Evolutionary conservation across 139 green algal genomes (phyloP).

Genomic region (Trebouxia sp.): DNA sequence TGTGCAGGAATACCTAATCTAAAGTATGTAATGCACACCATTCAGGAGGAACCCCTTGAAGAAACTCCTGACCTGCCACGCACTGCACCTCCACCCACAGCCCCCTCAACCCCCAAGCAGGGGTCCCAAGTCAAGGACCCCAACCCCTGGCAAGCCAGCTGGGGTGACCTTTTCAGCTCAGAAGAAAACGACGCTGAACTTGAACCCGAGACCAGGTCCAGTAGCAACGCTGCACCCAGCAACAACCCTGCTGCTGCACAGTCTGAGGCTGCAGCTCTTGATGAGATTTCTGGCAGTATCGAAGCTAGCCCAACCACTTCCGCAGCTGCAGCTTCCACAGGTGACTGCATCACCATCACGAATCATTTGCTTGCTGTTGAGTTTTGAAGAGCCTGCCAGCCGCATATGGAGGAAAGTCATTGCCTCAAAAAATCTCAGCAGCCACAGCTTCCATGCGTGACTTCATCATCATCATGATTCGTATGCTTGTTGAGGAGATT

Average conservation of each 20-base stretch:
- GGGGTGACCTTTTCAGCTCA: constrained; percentile 7
- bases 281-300: not conserved
- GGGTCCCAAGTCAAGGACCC: not conserved
- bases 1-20: too few species aligned
- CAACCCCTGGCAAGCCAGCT: constrained; percentile 9
- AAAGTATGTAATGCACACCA: too few species aligned
- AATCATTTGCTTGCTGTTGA: too few species aligned
- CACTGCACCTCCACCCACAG: not conserved
- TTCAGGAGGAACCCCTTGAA: not conserved
- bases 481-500: too few species aligned
- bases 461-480: too few species aligned
- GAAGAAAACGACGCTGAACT: not conserved
- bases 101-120: not conserved
- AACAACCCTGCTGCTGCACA: not conserved
- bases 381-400: too few species aligned
- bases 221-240: not conserved
- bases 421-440: too few species aligned
- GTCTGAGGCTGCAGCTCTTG: not conserved
- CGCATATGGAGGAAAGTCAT: too few species aligned
- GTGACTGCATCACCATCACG: not conserved
- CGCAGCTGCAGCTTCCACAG: not conserved
- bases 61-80: not conserved
- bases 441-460: too few species aligned
- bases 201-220: not conserved
- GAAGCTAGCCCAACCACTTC: not conserved